Evolutionary conservation across 2,329 filamentous ascomycete genomes (phyloP).

Genomic region (Dactylellina parvicollis): DNA sequence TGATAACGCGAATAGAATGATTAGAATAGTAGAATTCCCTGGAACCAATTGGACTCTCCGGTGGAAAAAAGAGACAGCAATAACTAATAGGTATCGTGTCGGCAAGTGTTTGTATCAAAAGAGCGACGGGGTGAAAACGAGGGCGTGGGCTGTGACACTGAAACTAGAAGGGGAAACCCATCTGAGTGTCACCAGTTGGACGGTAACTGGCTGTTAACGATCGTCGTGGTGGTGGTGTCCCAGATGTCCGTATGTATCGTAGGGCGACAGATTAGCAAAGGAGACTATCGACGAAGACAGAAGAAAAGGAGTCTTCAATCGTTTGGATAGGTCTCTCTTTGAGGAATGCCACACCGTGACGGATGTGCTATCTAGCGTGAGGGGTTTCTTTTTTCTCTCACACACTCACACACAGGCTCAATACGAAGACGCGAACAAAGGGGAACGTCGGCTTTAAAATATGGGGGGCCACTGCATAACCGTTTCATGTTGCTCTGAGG

Average conservation of each 20-base stretch:
- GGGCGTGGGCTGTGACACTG: conserved; percentile 31
- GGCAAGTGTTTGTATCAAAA: conserved; percentile 25
- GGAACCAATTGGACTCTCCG: conserved; percentile 8
- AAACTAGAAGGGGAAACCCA: conserved; percentile 27
- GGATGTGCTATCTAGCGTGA: conserved; percentile 8
- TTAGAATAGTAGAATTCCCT: conserved; percentile 16
- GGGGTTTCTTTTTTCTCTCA: no score
- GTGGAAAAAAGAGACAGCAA: conserved; percentile 1
- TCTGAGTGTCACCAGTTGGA: conserved; percentile 25
- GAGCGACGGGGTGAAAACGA: conserved; percentile 32
- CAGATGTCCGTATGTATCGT: conserved; percentile 9
- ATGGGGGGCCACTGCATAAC: conserved; percentile 41
- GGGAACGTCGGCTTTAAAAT: conserved; percentile 6
- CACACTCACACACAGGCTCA: neutral
- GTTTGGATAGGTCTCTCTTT: conserved; percentile 24
- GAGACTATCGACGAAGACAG: conserved; percentile 5
- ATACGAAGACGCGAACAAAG: neutral
- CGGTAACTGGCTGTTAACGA: neutral
- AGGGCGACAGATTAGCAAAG: neutral
- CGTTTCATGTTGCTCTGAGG: conserved; percentile 47
- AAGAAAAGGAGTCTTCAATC: conserved; percentile 31
- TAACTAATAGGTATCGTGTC: conserved; percentile 48
- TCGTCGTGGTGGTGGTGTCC: neutral
- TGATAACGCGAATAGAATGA: conserved; percentile 31
- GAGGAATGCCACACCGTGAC: conserved; percentile 7